Conservation (phyloP, 306 rosid genomes). For the Parietaria judaica region DNA sequence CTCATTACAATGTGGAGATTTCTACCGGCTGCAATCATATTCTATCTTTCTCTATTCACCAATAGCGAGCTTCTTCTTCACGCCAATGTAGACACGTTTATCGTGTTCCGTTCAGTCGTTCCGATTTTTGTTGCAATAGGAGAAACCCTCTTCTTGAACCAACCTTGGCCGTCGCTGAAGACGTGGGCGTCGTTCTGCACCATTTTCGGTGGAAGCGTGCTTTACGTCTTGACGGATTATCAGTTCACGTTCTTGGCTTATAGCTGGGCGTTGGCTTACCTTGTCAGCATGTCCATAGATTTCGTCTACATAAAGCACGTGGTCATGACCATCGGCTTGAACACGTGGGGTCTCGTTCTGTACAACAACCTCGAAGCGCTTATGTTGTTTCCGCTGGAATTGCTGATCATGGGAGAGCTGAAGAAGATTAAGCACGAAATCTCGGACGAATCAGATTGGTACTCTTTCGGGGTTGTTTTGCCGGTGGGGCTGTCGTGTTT, state of each 20-base stretch:
- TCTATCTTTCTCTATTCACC: conserved; percentile 73
- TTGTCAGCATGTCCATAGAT: conserved; percentile 73
- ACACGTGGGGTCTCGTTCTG: conserved; percentile 79
- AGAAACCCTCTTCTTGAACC: conserved; percentile 64
- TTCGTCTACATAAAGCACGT: conserved; percentile 85
- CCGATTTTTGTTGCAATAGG: conserved; percentile 75
- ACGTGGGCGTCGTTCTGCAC: conserved; percentile 63
- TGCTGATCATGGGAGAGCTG: conserved; percentile 74
- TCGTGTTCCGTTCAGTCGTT: conserved; percentile 63
- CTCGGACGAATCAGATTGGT: conserved; percentile 58
- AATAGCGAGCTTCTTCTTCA: conserved; percentile 75
- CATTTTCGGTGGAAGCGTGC: conserved; percentile 58
- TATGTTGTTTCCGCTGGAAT: conserved; percentile 64
- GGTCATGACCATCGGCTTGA: conserved; percentile 69
- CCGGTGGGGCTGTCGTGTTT: conserved; percentile 68
- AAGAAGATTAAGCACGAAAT: conserved; percentile 67
- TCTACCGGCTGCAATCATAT: conserved; percentile 63
- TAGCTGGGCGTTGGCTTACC: conserved; percentile 68
- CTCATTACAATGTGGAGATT: conserved; percentile 68
- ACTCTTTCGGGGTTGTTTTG: conserved; percentile 51
- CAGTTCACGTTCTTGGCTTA: conserved; percentile 75
- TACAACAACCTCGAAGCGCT: conserved; percentile 83
- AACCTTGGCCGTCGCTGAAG: too few relatives aligned
- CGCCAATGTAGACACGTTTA: conserved; percentile 82
- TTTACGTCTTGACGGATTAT: conserved; percentile 67